phyloP scores from a whole-genome alignment of 2,329 filamentous ascomycete genomes.

The Corniculantispora saksenae region DNA sequence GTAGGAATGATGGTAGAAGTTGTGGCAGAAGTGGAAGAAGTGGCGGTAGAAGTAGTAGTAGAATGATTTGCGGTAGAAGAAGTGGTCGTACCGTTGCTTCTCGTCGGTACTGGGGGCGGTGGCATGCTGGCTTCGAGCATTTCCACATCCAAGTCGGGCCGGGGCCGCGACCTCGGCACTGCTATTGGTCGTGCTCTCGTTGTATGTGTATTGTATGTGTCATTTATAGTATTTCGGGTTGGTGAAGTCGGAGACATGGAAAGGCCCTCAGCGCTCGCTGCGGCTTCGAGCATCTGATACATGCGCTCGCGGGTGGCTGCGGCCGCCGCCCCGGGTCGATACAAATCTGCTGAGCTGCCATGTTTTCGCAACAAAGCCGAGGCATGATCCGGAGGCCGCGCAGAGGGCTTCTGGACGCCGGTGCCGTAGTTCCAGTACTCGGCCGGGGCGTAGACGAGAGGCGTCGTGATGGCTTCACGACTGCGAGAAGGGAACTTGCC shows the following conservation, averaged over 20 bases:
- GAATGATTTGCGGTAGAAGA: too few species aligned
- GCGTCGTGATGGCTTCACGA: constrained; percentile 42
- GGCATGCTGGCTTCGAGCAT: constrained; percentile 13
- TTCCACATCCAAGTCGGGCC: constrained; percentile 3
- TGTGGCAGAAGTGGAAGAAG: too few species aligned
- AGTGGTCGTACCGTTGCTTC: background rate
- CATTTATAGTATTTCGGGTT: background rate
- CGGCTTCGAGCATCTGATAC: background rate
- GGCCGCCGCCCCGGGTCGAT: background rate
- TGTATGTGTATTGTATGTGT: background rate
- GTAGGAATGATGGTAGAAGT: too few species aligned
- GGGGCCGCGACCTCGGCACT: background rate
- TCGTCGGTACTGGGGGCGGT: background rate
- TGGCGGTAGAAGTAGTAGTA: too few species aligned
- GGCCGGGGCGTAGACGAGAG: constrained; percentile 47
- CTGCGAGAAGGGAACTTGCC: constrained; percentile 34
- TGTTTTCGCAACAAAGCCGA: background rate
- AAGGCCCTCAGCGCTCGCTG: background rate
- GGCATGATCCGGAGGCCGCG: background rate
- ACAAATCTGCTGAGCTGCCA: background rate
- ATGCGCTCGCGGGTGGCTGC: constrained; percentile 3
- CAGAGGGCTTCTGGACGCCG: constrained; percentile 18
- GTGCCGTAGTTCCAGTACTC: constrained; percentile 51
- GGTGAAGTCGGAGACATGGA: background rate
- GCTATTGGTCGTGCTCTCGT: constrained; percentile 3